These are phyloP conservation scores for Ogataea nitratoaversa DNA, from an alignment of 805 yeast genomes.

Conservation along the genomic window DNA sequence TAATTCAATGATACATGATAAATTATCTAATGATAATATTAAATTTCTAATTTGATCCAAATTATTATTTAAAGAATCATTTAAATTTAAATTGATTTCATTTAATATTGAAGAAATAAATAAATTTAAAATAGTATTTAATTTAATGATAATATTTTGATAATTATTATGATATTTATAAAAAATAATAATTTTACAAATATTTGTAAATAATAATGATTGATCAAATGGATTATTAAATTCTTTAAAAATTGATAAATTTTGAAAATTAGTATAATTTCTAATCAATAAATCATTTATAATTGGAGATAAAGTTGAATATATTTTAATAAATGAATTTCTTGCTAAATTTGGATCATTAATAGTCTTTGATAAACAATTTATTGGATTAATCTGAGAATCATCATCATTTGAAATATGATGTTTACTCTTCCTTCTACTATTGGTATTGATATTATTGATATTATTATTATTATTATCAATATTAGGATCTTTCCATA, in stretches of 20 bases:
- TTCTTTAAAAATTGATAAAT: constrained; percentile 25
- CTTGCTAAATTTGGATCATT: constrained; percentile 24
- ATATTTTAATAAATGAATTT: constrained; percentile 22
- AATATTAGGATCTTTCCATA: constrained; percentile 25
- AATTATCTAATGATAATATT: constrained; percentile 22
- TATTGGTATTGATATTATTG: too few species aligned
- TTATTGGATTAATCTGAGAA: constrained; percentile 20
- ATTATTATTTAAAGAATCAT: constrained; percentile 33
- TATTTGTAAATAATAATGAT: constrained; percentile 28
- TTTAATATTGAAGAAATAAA: constrained; percentile 67
- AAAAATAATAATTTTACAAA: constrained; percentile 24
- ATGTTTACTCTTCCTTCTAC: too few species aligned
- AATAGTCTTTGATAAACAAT: constrained; percentile 21
- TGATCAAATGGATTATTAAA: constrained; percentile 30
- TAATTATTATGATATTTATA: constrained; percentile 19
- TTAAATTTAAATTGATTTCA: constrained; percentile 61
- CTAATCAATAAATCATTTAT: constrained; percentile 28
- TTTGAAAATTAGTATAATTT: constrained; percentile 32
- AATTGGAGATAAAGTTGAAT: constrained; percentile 27
- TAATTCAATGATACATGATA: constrained; percentile 15
- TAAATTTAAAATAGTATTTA: constrained; percentile 56
- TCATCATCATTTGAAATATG: constrained; percentile 16
- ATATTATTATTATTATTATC: too few species aligned
- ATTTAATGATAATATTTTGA: constrained; percentile 29
- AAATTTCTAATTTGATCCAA: constrained; percentile 32